Conservation (phyloP, 2,329 filamentous ascomycete species). For the Coniochaeta pulveracea region DNA sequence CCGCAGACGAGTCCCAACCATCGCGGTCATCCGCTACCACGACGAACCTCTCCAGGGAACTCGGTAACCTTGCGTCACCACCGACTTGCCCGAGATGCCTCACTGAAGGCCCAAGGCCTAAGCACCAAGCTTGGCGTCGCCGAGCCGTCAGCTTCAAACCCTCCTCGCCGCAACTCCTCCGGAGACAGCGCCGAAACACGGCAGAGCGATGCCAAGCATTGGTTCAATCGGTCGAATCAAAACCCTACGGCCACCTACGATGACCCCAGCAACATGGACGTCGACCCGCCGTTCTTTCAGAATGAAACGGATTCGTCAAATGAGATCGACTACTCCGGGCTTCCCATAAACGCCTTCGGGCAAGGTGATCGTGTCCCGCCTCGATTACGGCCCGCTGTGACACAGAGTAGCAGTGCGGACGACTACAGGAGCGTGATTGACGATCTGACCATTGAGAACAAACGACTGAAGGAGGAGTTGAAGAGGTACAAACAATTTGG, state of each 20-base stretch:
- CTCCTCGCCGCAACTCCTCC: conserved; percentile 29
- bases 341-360: conserved; percentile 14
- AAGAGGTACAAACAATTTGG: conserved; percentile 59
- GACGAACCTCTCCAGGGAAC: conserved; percentile 29
- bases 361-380: conserved; percentile 8
- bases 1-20: conserved; percentile 12
- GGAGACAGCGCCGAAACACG: conserved; percentile 36
- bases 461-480: conserved; percentile 62
- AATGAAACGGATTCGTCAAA: conserved; percentile 40
- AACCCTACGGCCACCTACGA: conserved; percentile 33
- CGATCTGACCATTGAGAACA: conserved; percentile 76
- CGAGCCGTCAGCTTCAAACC: no score
- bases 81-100: conserved; percentile 29
- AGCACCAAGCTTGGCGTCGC: no score
- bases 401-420: conserved; percentile 52
- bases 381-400: conserved; percentile 18
- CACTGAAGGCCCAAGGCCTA: conserved; percentile 10
- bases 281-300: conserved; percentile 45
- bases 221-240: conserved; percentile 43
- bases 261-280: conserved; percentile 31
- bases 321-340: conserved; percentile 21
- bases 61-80: conserved; percentile 38
- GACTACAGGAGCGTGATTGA: conserved; percentile 79
- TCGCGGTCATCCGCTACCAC: conserved; percentile 29
- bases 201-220: conserved; percentile 37